These are phyloP conservation scores for Ilex asprella DNA, from an alignment of 257 asterid species.

Conservation along the genomic window DNA sequence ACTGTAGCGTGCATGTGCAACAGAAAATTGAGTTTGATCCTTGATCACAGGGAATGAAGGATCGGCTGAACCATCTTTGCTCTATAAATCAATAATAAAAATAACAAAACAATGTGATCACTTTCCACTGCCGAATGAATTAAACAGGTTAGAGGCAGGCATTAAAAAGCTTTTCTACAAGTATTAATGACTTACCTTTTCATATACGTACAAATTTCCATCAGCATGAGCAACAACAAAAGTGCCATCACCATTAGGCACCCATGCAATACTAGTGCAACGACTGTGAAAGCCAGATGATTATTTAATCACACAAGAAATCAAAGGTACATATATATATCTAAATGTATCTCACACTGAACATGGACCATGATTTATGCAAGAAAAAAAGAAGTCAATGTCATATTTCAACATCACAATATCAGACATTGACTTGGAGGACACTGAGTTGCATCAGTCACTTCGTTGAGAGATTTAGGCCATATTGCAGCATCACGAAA, in stretches of 20 bases:
- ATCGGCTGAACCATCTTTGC: conserved; percentile 89
- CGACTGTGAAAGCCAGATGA: conserved; percentile 52
- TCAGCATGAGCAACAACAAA: conserved; percentile 88
- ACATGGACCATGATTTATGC: too few relatives aligned
- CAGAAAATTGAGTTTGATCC: conserved; percentile 92
- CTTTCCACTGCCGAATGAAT: not conserved
- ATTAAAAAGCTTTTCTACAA: not conserved
- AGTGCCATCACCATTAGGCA: conserved; percentile 85
- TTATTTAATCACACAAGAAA: conserved; percentile 10
- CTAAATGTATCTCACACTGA: not conserved
- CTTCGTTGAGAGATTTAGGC: too few relatives aligned
- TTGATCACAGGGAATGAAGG: conserved; percentile 89
- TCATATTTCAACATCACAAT: too few relatives aligned
- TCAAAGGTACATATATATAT: not conserved
- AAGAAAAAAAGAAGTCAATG: too few relatives aligned
- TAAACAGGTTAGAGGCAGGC: not conserved
- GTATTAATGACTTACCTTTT: conserved; percentile 67
- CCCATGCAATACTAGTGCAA: conserved; percentile 87
- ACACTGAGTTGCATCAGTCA: too few relatives aligned
- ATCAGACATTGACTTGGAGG: too few relatives aligned
- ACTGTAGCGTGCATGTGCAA: conserved; percentile 91
- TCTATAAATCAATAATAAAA: conserved; percentile 33
- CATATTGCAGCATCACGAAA: too few relatives aligned
- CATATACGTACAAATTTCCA: conserved; percentile 83
- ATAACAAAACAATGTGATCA: not conserved